Evolutionary conservation across 2,329 filamentous ascomycete genomes (phyloP).

Genomic region (Orbilia oligospora): DNA sequence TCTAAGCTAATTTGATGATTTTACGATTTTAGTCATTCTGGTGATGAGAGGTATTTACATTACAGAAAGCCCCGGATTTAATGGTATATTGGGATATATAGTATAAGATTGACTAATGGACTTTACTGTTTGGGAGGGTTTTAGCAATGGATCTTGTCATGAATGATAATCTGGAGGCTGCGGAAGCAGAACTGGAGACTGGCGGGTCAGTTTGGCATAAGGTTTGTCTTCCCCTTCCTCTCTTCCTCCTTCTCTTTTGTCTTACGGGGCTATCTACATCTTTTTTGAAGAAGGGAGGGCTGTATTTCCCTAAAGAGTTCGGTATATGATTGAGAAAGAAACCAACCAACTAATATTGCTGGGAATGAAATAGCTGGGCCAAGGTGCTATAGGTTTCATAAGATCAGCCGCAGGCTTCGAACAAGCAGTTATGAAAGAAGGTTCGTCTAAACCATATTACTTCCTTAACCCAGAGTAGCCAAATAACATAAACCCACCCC

Average conservation of each 20-base stretch:
- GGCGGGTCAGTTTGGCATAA: slow-evolving; percentile 89
- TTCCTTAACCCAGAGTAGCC: background rate
- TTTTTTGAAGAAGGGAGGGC: background rate
- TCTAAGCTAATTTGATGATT: background rate
- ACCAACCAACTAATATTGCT: background rate
- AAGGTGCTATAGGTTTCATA: slow-evolving; percentile 86
- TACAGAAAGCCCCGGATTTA: background rate
- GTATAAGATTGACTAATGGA: background rate
- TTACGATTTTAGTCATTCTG: slow-evolving; percentile 33
- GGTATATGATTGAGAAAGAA: background rate
- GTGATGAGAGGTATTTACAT: slow-evolving; percentile 51
- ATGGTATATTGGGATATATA: background rate
- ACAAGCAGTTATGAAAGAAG: slow-evolving; percentile 87
- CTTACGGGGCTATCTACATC: background rate
- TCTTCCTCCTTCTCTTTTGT: background rate
- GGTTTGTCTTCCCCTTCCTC: slow-evolving; percentile 66
- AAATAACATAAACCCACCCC: slow-evolving; percentile 64
- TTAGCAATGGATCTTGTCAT: slow-evolving; percentile 74
- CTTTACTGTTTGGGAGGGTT: background rate
- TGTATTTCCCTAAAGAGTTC: too few species aligned
- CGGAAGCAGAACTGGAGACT: slow-evolving; percentile 79
- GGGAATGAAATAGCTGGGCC: slow-evolving; percentile 74
- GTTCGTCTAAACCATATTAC: slow-evolving; percentile 65
- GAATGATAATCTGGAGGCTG: slow-evolving; percentile 89
- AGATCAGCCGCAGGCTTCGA: slow-evolving; percentile 90